phyloP scores from a whole-genome alignment of 2,329 filamentous ascomycete genomes.

The Chaetomiaceae sp. region DNA sequence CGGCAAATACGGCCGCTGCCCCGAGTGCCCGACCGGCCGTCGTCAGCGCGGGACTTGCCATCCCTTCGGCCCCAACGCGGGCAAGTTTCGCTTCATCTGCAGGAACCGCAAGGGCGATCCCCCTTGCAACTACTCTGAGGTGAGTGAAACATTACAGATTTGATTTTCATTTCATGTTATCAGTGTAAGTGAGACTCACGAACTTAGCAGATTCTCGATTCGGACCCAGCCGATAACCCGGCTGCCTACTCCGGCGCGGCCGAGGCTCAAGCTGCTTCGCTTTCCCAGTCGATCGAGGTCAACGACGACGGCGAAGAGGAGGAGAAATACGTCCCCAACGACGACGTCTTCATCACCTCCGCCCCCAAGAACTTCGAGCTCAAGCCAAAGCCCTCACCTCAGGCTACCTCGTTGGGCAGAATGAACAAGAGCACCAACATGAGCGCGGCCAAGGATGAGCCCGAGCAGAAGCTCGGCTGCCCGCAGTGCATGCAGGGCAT shows the following conservation, averaged over 20 bases:
- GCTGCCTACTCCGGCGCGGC: neutral
- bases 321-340: too few species aligned
- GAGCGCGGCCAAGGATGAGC: neutral
- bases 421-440: neutral
- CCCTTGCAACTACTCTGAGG: conserved; percentile 10
- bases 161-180: too few species aligned
- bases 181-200: too few species aligned
- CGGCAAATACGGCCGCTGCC: conserved; percentile 19
- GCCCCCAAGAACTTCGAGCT: neutral
- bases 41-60: conserved; percentile 15
- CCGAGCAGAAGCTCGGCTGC: conserved; percentile 1
- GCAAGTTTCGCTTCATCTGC: conserved; percentile 17
- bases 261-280: too few species aligned
- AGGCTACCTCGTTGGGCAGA: neutral
- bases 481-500: neutral
- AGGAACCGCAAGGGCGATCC: neutral
- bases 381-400: neutral
- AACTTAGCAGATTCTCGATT: neutral
- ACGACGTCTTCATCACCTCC: too few species aligned
- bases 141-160: neutral
- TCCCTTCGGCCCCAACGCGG: conserved; percentile 4
- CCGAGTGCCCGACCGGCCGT: conserved; percentile 12
- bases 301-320: too few species aligned
- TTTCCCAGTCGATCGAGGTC: neutral
- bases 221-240: conserved; percentile 2